phyloP scores from a whole-genome alignment of 1,284 basidiomycete species.

The Trichosporon faecale region DNA sequence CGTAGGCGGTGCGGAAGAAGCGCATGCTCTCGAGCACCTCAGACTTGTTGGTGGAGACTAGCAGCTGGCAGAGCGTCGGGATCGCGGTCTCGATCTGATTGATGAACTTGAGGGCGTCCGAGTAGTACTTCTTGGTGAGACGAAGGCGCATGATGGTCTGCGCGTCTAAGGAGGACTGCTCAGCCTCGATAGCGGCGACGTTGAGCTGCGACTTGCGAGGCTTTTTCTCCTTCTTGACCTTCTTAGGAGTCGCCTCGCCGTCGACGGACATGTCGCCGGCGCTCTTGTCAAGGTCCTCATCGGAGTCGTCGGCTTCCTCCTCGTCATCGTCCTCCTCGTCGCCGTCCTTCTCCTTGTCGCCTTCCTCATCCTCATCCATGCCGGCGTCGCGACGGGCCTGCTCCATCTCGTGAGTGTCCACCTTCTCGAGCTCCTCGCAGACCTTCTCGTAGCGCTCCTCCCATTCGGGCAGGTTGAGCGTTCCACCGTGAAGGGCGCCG shows the following conservation, averaged over 20 bases:
- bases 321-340: conserved; percentile 27
- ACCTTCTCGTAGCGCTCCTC: conserved; percentile 63
- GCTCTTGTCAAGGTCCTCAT: conserved; percentile 22
- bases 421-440: conserved; percentile 58
- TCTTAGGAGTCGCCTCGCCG: conserved; percentile 24
- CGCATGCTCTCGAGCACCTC: conserved; percentile 95
- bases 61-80: conserved; percentile 69
- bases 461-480: conserved; percentile 71
- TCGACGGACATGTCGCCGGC: background rate
- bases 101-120: conserved; percentile 84
- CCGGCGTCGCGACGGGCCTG: conserved; percentile 48
- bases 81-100: conserved; percentile 74
- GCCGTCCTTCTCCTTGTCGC: conserved; percentile 36
- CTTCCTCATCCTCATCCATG: conserved; percentile 47
- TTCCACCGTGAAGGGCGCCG: conserved; percentile 77
- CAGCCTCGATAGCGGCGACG: conserved; percentile 60
- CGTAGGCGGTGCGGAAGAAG: conserved; percentile 81
- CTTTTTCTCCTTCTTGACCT: conserved; percentile 55
- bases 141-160: conserved; percentile 65
- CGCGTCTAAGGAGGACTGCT: conserved; percentile 66
- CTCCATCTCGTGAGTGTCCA: conserved; percentile 59
- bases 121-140: conserved; percentile 82
- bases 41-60: conserved; percentile 86
- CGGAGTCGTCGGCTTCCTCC: conserved; percentile 29
- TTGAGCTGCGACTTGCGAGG: conserved; percentile 63